A percentile compares a stretch with the other conserved stretches of the same genome.
phyloP scores from a whole-genome alignment of 768 basidiomycete species.

The Russula sp. region DNA sequence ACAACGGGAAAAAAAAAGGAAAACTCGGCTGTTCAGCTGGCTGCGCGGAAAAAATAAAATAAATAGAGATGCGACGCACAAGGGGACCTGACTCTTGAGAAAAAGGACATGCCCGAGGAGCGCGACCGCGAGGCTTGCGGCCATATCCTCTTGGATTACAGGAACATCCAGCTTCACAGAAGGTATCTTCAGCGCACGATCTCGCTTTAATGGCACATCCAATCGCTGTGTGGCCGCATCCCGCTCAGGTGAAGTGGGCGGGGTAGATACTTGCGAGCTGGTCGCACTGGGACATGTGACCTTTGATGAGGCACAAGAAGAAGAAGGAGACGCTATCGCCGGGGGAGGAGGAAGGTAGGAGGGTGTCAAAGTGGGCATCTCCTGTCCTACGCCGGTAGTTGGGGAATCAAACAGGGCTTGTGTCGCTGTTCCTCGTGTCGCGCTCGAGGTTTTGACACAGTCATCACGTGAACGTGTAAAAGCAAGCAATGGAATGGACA shows the following conservation, averaged over 20 bases:
- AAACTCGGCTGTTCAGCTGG: background rate
- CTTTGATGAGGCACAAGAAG: background rate
- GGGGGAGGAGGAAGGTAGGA: constrained; percentile 7
- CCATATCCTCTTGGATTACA: constrained; percentile 47
- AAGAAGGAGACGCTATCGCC: background rate
- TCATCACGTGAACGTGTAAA: constrained; percentile 10
- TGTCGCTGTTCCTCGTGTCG: background rate
- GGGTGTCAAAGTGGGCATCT: constrained; percentile 12
- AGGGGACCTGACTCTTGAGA: constrained; percentile 70
- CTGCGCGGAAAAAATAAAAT: background rate
- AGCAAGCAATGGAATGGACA: too few species aligned
- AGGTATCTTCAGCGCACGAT: constrained; percentile 29
- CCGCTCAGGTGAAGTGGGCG: constrained; percentile 7
- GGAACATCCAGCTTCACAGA: constrained; percentile 42
- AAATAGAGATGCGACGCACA: constrained; percentile 41
- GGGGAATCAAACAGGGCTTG: background rate
- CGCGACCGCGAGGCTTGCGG: constrained; percentile 54
- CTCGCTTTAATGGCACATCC: background rate
- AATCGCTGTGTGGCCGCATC: background rate
- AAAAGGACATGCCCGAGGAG: constrained; percentile 67
- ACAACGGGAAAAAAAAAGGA: too few species aligned
- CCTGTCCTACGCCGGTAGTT: background rate
- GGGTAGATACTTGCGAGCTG: background rate
- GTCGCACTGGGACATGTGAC: background rate
- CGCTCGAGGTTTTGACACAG: background rate